These are phyloP conservation scores for Diutina scorzettiae DNA, from an alignment of 1,139 yeast genomes.

Conservation along the genomic window DNA sequence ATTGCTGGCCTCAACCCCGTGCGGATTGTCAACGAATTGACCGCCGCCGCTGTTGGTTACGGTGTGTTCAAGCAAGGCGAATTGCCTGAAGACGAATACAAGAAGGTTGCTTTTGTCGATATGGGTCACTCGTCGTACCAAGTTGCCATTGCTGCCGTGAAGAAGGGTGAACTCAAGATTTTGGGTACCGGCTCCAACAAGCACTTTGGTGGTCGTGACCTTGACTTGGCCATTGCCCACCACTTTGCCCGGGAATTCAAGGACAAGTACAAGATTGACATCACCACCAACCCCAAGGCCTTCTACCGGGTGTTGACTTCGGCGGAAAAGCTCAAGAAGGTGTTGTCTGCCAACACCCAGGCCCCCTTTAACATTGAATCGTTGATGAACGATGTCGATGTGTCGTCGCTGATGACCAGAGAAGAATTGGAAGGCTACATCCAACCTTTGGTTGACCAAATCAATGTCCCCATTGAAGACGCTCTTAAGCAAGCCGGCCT, in stretches of 20 bases:
- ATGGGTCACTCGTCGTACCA: constrained; percentile 96
- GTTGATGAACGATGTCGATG: constrained; percentile 95
- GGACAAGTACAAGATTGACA: constrained; percentile 86
- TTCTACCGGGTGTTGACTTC: constrained; percentile 86
- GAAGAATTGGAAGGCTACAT: constrained; percentile 88
- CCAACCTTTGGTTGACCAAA: constrained; percentile 66
- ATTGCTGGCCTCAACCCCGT: constrained; percentile 98
- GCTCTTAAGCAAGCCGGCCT: constrained; percentile 80
- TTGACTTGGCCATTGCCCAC: constrained; percentile 86
- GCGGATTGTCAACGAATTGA: constrained; percentile 90
- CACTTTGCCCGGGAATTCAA: constrained; percentile 91
- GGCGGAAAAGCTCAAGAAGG: constrained; percentile 90
- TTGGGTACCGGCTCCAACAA: constrained; percentile 89
- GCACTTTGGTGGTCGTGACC: constrained; percentile 97
- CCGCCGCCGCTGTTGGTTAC: constrained; percentile 98
- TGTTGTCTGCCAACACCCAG: constrained; percentile 85
- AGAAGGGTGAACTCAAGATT: constrained; percentile 92
- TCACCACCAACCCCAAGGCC: constrained; percentile 85
- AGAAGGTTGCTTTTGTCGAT: constrained; percentile 86
- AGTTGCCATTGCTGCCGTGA: constrained; percentile 81
- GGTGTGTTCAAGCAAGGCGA: constrained; percentile 96
- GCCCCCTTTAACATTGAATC: constrained; percentile 96
- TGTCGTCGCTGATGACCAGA: constrained; percentile 79
- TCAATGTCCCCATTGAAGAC: constrained; percentile 62
- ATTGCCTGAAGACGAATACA: constrained; percentile 84